Evolutionary conservation across 331 rosid genomes (phyloP), one percentile per base, ranked within the genome.

Genomic region (Phaseolus coccineus): DNA sequence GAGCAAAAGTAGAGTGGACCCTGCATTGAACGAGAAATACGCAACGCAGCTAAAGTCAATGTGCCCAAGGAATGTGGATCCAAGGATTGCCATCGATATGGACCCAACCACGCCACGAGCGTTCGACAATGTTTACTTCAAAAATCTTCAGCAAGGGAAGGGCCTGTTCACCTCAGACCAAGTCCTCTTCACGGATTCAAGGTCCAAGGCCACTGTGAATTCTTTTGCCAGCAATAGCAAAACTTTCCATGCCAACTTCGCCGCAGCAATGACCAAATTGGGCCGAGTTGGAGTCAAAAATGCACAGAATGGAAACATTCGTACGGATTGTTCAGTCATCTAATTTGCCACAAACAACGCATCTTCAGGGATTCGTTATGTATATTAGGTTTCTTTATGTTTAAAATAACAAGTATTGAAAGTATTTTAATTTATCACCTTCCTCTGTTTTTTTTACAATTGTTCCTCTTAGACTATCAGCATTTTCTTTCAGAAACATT

Each of bases 131-230:
- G 35, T 9, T 3, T 96, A 93, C 77, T 96, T 31, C 87, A 64
- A 82, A 87, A 96, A 96, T 81, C 98, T 96, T 48, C 88, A 87
- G 57, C 70, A 80, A 4, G 95, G 96, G 0, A 82, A 82, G 56
- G 99, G 99, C 2, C 90, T 96, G 0, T 91, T 96, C 87, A 83
- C 92, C 8, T 96, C 97, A 2, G 99, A 96, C 65, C 94, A 90
- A 81, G 76, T 85, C 7, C 92, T 96, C 19, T 96, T 87, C 69
- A 81, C 87, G 0, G 96, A 93, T 70, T 0, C 84, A 1, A 87
- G 96, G 31, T 90, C 99, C 14, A 87, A 72, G 72, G 44, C 93
- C 66, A 65, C 90, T 0, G 98, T 96, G 0, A 83, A 88, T 35
- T 40, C 80, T 0, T 93, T 93, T 89, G 98, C 99, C 8, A 51